Conservation (phyloP, 148 eudicot genomes). For the Rheum nobile region DNA sequence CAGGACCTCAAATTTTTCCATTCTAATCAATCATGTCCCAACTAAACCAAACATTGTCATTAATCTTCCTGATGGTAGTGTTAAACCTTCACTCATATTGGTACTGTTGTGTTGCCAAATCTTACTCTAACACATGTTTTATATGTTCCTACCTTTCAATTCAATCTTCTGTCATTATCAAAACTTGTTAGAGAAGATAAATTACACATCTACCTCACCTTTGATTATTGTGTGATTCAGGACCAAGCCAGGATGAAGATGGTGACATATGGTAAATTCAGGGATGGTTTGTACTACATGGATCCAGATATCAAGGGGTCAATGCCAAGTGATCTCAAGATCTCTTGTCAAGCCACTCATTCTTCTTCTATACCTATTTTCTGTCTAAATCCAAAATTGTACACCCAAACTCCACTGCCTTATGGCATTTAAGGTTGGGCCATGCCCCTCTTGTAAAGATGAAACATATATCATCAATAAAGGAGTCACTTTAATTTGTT, state of each 20-base stretch:
- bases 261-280: too few relatives aligned
- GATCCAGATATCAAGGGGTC: background rate
- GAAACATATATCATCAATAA: background rate
- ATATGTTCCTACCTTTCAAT: background rate
- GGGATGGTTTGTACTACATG: background rate
- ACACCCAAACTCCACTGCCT: background rate
- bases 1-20: too few relatives aligned
- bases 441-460: background rate
- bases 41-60: too few relatives aligned
- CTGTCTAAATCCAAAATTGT: background rate
- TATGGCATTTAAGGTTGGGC: background rate
- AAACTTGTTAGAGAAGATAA: background rate
- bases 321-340: background rate
- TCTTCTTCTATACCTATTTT: background rate
- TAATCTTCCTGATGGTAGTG: too few relatives aligned
- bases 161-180: background rate
- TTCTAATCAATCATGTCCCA: too few relatives aligned
- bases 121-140: background rate
- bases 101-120: background rate
- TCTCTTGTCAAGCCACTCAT: background rate
- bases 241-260: too few relatives aligned
- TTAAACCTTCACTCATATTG: background rate
- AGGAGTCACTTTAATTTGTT: too few relatives aligned
- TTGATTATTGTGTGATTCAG: background rate
- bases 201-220: background rate